Evolutionary conservation across 1,139 yeast genomes (phyloP), one percentile per base, ranked within the genome.

Genomic region (Geotrichum europaeum): DNA sequence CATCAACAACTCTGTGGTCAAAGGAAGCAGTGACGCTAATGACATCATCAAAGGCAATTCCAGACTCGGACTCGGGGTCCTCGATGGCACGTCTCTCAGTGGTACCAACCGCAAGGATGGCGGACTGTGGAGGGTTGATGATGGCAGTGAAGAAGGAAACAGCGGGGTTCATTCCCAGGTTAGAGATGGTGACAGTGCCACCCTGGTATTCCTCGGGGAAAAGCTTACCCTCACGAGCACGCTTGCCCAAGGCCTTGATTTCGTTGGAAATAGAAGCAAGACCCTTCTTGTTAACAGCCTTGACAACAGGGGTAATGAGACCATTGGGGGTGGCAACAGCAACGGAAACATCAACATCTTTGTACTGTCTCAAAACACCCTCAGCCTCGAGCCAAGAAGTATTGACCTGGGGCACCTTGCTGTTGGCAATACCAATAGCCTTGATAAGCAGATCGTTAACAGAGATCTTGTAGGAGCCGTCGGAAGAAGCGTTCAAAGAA

Each of bases 311-410:
- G 57, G 99, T 94, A 75, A 95, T 87, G 70, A 94, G 83, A 62
- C 99, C 99, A 62, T 96, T 84, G 75, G 98, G 97, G 24, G 99
- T 94, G 65, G 99, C 96, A 66, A 94, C 99, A 53, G 99, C 99
- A 64, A 94, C 97, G 34, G 98, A 91, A 63, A 94, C 96, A 74
- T 94, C 99, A 64, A 92, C 98, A 70, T 85, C 87, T 72, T 82
- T 81, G 83, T 85, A 94, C 78, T 89, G 92, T 80, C 99, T 89
- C 71, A 95, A 89, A 69, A 94, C 86, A 67, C 92, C 91, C 79
- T 92, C 87, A 55, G 82, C 79, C 73, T 88, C 96, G 71, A 94
- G 82, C 96, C 97, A 94, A 74, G 94, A 88, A 50, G 97, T 84
- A 81, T 95, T 94, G 69, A 86, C 96, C 70, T 87, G 92, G 65